A percentile compares a stretch with the other conserved stretches of the same genome.
Conservation (phyloP, 192 early-diverging fungal species). For the Linnemannia exigua region DNA sequence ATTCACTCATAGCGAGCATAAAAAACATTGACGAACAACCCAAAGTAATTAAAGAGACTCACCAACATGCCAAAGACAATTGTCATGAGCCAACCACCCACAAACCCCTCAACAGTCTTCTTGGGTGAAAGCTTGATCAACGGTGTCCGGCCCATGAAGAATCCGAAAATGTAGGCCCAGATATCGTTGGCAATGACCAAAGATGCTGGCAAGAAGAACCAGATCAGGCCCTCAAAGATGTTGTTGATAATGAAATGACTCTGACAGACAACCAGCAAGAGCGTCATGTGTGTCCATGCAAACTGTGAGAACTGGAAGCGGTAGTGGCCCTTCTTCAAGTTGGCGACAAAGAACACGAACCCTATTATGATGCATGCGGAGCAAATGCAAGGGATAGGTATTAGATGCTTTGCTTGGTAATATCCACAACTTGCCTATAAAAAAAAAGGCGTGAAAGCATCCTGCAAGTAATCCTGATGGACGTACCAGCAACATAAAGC, state of each 20-base stretch:
- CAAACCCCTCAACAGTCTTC: conserved; percentile 98
- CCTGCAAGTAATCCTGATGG: background rate
- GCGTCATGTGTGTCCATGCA: conserved; percentile 97
- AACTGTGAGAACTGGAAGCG: conserved; percentile 97
- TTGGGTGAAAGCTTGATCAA: conserved; percentile 95
- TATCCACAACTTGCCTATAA: background rate
- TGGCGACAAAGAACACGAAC: conserved; percentile 95
- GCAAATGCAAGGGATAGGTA: background rate
- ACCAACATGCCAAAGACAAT: conserved; percentile 88
- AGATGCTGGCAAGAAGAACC: conserved; percentile 93
- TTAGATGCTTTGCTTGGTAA: background rate
- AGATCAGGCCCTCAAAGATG: conserved; percentile 97
- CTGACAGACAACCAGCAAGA: conserved; percentile 92
- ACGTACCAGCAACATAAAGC: conserved; percentile 85
- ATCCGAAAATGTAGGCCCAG: conserved; percentile 95
- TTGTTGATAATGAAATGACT: conserved; percentile 98
- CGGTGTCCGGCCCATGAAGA: conserved; percentile 93
- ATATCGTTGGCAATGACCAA: conserved; percentile 97
- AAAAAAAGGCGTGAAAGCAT: background rate
- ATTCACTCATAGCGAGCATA: too few species aligned
- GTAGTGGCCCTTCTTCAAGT: conserved; percentile 94
- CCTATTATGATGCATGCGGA: conserved; percentile 50
- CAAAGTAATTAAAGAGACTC: conserved; percentile 31
- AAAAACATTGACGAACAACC: background rate
- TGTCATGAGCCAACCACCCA: conserved; percentile 90